Conservation (phyloP, 2,329 filamentous ascomycete species). For the Penicillium sp. region DNA sequence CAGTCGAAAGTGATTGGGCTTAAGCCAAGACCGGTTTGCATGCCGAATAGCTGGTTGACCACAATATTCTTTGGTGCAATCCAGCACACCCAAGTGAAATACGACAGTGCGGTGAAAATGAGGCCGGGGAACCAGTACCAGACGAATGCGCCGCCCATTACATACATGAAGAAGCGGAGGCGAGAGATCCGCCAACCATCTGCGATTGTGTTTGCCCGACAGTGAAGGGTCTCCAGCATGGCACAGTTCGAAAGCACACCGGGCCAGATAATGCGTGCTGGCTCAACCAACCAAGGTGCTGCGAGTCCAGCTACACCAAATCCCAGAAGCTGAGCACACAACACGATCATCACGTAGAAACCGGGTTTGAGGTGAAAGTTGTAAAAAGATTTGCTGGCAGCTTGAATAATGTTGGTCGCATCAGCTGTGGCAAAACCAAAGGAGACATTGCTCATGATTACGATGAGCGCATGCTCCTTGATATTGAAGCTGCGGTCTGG, state of each 20-base stretch:
- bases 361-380: slow-evolving; percentile 44
- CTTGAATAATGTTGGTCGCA: slow-evolving; percentile 51
- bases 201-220: slow-evolving; percentile 39
- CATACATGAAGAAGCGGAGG: slow-evolving; percentile 42
- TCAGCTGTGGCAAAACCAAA: slow-evolving; percentile 52
- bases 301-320: slow-evolving; percentile 45
- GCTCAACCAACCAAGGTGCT: slow-evolving; percentile 41
- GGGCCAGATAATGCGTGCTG: slow-evolving; percentile 45
- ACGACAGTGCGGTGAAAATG: slow-evolving; percentile 52
- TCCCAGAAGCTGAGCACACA: slow-evolving; percentile 44
- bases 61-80: slow-evolving; percentile 51
- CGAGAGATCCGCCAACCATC: slow-evolving; percentile 44
- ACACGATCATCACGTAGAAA: slow-evolving; percentile 42
- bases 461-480: slow-evolving; percentile 51
- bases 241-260: slow-evolving; percentile 42
- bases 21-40: slow-evolving; percentile 35
- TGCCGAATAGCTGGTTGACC: slow-evolving; percentile 51
- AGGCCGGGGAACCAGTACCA: slow-evolving; percentile 59
- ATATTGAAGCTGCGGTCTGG: slow-evolving; percentile 50
- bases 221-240: slow-evolving; percentile 43
- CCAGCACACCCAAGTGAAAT: slow-evolving; percentile 54
- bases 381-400: slow-evolving; percentile 42
- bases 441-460: slow-evolving; percentile 54
- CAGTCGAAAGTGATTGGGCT: slow-evolving; percentile 39
- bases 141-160: slow-evolving; percentile 32